Evolutionary conservation across 129 eudicot genomes (phyloP), one percentile per base, ranked within the genome.

Genomic region (Artemisia tridentata): DNA sequence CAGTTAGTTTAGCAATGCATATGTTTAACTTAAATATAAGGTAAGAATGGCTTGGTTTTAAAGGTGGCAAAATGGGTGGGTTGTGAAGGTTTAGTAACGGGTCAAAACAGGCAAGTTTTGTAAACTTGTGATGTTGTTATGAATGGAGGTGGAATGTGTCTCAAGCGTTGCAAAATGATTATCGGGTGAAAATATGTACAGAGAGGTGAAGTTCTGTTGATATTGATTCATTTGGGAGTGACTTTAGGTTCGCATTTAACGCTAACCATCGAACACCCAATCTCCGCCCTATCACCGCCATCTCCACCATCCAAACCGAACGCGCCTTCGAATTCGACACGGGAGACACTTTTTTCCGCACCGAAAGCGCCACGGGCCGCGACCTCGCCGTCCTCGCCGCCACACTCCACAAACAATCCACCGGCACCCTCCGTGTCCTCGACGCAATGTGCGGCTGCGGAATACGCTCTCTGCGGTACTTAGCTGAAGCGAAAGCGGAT

Each of bases 361-460:
- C 71, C 57, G 97, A 93, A 71, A 93, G 98, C 78, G 84, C 92
- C 65, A 89, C 87, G 21, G 98, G 90, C 68, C 96, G 98, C 12
- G 98, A 93, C 76, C 97, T 93, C 75, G 98, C 82, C 9, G 98
- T 89, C 65, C 98, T 93, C 60, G 82, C 98, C 2, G 98, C 97
- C 17, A 79, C 97, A 49, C 63, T 85, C 3, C 45, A 93, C 72
- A 85, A 84, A 74, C 72, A 66, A 12, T 19, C 84, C 34, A 72
- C 75, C 65, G 69, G 46, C 34, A 65, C 63, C 20, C 86, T 93
- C 38, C 80, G 88, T 51, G 90, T 93, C 23, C 90, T 93, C 18
- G 98, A 93, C 71, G 97, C 96, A 3, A 78, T 89, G 96, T 93
- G 98, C 69, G 98, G 98, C 12, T 93, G 95, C 69, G 98, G 98